Base-by-base conservation (phyloP, 2,329 filamentous ascomycete species). In the Colletotrichum aenigma region DNA sequence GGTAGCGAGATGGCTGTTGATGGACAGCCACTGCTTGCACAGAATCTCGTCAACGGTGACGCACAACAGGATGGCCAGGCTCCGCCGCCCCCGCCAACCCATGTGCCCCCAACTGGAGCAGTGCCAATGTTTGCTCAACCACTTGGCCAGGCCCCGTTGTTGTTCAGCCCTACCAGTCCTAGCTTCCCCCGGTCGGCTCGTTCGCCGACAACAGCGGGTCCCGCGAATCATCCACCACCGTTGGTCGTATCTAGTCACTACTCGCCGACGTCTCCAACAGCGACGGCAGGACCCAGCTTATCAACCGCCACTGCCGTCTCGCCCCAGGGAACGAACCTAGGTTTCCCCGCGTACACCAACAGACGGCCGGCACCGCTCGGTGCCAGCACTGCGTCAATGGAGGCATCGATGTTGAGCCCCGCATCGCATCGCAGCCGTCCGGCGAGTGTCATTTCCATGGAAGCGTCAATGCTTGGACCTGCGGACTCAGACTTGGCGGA, bases 1-100 rank as follows among this genome's bases (percentile, higher is more conserved):
- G 82, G 80, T 7, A 83, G 78, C 74, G 86, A 86, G 30, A 85
- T 86, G 84, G 80, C 81, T 6, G 79, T 85, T 5, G 84, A 86
- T 62, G 79, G 75, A 13, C 76, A 77, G 13, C 76, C 69, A 10
- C n/a, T 76, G 3, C 56, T 77, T 62, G 76, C 74, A 7, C 76
- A 77, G n/a, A 67, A 77, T 38, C 70, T 77, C 16, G 76, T 77
- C 32, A 77, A 77, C n/a, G 70, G 64, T 24, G 62, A 74, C 48
- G 70, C 70, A n/a, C 52, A 60, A 26, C 58, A 66, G 21, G 64
- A 43, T 8, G 74, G 66, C 28, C 56, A 66, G 13, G 62, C 74
- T 55, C 74, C 74, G 21, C 74, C 74, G 26, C 74, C 74, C 21
- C 74, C 66, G 26, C 66, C 76, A 28, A 76, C 66, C 7, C 74